Conservation (phyloP, 1,284 basidiomycete species). For the Athelia sp. region DNA sequence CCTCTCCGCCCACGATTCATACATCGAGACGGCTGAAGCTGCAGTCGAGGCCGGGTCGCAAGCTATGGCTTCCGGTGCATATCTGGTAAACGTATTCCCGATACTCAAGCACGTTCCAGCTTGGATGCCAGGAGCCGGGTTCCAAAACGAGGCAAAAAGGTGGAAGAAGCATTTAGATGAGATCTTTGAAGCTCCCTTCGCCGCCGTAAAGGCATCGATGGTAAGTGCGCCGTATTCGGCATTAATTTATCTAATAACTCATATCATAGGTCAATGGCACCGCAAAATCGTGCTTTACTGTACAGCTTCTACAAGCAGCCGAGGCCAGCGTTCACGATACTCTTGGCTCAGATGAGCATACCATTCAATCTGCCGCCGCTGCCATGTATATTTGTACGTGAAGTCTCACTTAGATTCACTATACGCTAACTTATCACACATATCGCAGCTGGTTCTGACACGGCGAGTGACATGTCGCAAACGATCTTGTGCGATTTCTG, state of each 20-base stretch:
- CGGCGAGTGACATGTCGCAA: constrained; percentile 7
- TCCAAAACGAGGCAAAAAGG: constrained; percentile 42
- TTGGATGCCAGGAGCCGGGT: constrained; percentile 42
- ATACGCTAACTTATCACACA: background rate
- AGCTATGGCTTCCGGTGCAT: too few species aligned
- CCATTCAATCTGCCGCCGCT: constrained; percentile 15
- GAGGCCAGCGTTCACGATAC: background rate
- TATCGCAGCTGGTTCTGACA: constrained; percentile 18
- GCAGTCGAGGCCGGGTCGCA: too few species aligned
- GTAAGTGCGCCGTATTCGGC: too few species aligned
- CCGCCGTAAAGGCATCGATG: constrained; percentile 18
- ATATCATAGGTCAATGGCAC: background rate
- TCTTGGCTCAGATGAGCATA: constrained; percentile 8
- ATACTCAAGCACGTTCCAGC: constrained; percentile 33
- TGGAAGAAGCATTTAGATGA: constrained; percentile 14
- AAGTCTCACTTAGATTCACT: background rate
- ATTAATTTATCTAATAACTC: too few species aligned
- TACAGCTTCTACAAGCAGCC: constrained; percentile 6
- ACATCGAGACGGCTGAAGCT: too few species aligned
- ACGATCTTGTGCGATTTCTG: background rate
- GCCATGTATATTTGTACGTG: constrained; percentile 13
- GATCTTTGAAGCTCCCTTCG: constrained; percentile 29
- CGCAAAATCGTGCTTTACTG: too few species aligned
- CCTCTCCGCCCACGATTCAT: too few species aligned
- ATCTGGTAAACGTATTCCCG: constrained; percentile 18